phyloP scores from a whole-genome alignment of 495 filamentous ascomycete genomes.

The Aspergillus mulundensis region DNA sequence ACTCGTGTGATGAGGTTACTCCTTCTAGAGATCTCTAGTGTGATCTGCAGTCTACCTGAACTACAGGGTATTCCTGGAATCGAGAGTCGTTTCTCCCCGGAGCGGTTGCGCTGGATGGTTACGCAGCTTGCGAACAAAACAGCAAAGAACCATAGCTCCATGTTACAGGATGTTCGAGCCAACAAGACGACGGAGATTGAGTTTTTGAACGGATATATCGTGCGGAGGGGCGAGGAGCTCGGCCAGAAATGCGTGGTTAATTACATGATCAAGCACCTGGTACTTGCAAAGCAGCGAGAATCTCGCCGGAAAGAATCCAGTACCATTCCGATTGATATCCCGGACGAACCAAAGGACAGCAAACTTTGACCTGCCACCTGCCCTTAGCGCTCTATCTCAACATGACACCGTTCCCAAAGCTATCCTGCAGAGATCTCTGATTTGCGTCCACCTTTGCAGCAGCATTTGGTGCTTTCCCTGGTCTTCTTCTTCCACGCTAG shows the following conservation, averaged over 20 bases:
- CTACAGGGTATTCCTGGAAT: conserved; percentile 58
- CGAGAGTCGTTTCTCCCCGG: conserved; percentile 49
- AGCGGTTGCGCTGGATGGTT: conserved; percentile 53
- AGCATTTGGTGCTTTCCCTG: conserved; percentile 33
- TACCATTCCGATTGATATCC: conserved; percentile 34
- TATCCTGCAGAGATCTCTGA: conserved; percentile 36
- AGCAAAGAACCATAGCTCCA: conserved; percentile 65
- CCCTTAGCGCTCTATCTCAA: conserved; percentile 2
- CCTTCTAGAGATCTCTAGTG: conserved; percentile 59
- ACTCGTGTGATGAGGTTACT: conserved; percentile 57
- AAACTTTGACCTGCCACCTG: background rate
- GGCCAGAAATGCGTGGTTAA: conserved; percentile 64
- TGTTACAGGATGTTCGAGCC: conserved; percentile 70
- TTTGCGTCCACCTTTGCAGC: conserved; percentile 50
- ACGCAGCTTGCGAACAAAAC: conserved; percentile 58
- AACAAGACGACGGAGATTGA: conserved; percentile 70
- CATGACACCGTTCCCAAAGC: conserved; percentile 27
- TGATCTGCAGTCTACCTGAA: conserved; percentile 64
- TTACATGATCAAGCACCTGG: conserved; percentile 59
- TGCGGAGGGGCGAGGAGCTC: conserved; percentile 63
- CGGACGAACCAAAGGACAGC: conserved; percentile 4
- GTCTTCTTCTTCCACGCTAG: conserved; percentile 19
- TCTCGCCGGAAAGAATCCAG: conserved; percentile 20
- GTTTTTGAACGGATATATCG: conserved; percentile 82
- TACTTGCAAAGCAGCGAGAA: conserved; percentile 34